Evolutionary conservation across 371 early-diverging fungal genomes (phyloP), one percentile per base, ranked within the genome.

Genomic region (Lichtheimia hyalospora): DNA sequence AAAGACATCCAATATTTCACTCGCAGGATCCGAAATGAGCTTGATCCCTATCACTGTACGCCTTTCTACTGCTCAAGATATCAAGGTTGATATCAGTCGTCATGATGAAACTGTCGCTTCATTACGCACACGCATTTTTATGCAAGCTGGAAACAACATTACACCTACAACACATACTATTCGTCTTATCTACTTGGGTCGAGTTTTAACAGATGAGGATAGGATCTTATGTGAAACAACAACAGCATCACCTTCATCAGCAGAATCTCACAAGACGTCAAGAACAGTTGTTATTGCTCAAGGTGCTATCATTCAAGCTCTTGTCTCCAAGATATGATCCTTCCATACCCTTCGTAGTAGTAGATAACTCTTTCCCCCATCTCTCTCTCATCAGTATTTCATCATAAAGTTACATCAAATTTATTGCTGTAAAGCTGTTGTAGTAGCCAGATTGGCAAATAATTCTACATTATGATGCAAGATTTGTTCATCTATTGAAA

Each of bases 151-250:
- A 3, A 41, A 57, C 18, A 28, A 52, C 0, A 57, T 73, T 4
- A 39, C 63, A 8, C 55, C 44, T 12, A 61, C 66, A 25, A 70
- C 67, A 7, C 73, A 74, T 27, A 52, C 49, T 10, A 39, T 77
- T 13, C 66, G 74, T 34, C 49, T 77, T 6, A 70, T 77, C 23
- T 74, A 77, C 52, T 52, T 77, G 7, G 77, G 72, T 15, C 63
- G 66, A 14, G 52, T 77, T 14, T 52, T 77, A 14, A 49, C 68
- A 8, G 77, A 77, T 18, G 61, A 55, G 0, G 59, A 64, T 42
- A 20, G 40, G 0, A 65, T 77, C 42, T 23, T 62, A 20, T 64
- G 62, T 49, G 66, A 66, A 14, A 34, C 28, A 7, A 28, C 7
- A 28, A 50, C 59, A 21, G 28, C 52, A 8, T 41, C 55, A 13